Conservation (phyloP, 2,329 filamentous ascomycete genomes). For the Madurella fahalii region DNA sequence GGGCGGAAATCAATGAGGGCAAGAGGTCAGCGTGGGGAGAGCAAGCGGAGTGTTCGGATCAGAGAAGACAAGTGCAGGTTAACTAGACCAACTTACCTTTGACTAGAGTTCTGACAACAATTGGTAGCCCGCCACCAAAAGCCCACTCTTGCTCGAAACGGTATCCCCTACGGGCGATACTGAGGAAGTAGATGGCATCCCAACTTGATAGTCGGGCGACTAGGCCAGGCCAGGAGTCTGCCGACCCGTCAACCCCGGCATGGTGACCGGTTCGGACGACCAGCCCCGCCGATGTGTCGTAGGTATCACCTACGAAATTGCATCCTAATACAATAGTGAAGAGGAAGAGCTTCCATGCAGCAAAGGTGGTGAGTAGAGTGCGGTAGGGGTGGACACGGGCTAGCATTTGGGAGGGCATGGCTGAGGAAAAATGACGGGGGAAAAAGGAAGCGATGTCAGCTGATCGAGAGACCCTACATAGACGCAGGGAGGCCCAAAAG, state of each 20-base stretch:
- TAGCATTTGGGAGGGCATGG: background rate
- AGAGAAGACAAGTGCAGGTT: background rate
- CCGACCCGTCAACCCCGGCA: conserved; percentile 14
- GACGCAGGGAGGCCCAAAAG: no score
- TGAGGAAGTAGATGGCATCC: conserved; percentile 76
- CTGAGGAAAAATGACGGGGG: background rate
- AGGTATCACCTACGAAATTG: conserved; percentile 53
- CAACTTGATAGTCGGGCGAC: conserved; percentile 64
- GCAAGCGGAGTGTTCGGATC: background rate
- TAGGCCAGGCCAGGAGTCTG: conserved; percentile 30
- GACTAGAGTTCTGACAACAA: conserved; percentile 36
- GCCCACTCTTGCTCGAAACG: conserved; percentile 83
- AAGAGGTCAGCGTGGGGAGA: background rate
- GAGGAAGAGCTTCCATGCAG: conserved; percentile 63
- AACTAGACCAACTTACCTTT: conserved; percentile 28
- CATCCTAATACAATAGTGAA: conserved; percentile 55
- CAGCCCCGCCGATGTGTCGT: conserved; percentile 71
- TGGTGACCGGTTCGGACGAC: conserved; percentile 35
- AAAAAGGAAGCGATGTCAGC: no score
- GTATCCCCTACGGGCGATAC: conserved; percentile 59
- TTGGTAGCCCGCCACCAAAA: conserved; percentile 56
- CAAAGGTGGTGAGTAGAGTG: conserved; percentile 43
- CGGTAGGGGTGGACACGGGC: conserved; percentile 14
- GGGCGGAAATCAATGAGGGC: background rate
- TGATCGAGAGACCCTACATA: no score